These are phyloP conservation scores for Phytophthora syringae DNA, from an alignment of 352 stramenopile genomes.

Conservation along the genomic window DNA sequence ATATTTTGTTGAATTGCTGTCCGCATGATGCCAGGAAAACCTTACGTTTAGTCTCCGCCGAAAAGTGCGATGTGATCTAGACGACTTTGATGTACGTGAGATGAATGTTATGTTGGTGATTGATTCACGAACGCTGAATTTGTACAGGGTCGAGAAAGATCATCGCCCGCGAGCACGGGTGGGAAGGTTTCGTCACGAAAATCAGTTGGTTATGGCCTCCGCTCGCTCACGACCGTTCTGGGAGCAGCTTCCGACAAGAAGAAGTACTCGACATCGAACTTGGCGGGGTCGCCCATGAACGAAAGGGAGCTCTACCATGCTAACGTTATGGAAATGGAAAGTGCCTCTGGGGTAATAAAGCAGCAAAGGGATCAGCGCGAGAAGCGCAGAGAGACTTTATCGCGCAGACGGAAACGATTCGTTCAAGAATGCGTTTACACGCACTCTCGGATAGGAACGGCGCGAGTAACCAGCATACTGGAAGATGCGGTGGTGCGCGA, in stretches of 20 bases:
- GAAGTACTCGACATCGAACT: slow-evolving; percentile 31
- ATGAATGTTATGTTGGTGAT: not conserved
- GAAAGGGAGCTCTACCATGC: slow-evolving; percentile 35
- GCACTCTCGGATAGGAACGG: slow-evolving; percentile 34
- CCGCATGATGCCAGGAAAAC: slow-evolving; percentile 35
- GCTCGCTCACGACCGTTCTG: slow-evolving; percentile 63
- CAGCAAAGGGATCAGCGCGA: slow-evolving; percentile 58
- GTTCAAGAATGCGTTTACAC: slow-evolving; percentile 56
- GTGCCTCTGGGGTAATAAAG: slow-evolving; percentile 39
- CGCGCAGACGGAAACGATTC: slow-evolving; percentile 64
- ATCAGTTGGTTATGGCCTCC: slow-evolving; percentile 70
- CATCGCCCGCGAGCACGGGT: not conserved
- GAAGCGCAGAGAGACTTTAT: slow-evolving; percentile 58
- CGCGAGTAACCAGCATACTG: slow-evolving; percentile 42
- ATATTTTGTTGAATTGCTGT: not conserved
- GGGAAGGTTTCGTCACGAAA: slow-evolving; percentile 40
- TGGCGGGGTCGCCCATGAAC: slow-evolving; percentile 31
- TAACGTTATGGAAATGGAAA: slow-evolving; percentile 36
- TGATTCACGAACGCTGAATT: slow-evolving; percentile 1
- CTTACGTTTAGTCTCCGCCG: slow-evolving; percentile 60
- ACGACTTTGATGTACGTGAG: slow-evolving; percentile 62
- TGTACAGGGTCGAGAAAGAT: slow-evolving; percentile 18
- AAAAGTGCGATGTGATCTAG: slow-evolving; percentile 55
- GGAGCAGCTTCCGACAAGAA: slow-evolving; percentile 32
- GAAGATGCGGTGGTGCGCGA: slow-evolving; percentile 51